Evolutionary conservation across 1,284 basidiomycete species (phyloP).

Genomic region (Prillingera fragicola): DNA sequence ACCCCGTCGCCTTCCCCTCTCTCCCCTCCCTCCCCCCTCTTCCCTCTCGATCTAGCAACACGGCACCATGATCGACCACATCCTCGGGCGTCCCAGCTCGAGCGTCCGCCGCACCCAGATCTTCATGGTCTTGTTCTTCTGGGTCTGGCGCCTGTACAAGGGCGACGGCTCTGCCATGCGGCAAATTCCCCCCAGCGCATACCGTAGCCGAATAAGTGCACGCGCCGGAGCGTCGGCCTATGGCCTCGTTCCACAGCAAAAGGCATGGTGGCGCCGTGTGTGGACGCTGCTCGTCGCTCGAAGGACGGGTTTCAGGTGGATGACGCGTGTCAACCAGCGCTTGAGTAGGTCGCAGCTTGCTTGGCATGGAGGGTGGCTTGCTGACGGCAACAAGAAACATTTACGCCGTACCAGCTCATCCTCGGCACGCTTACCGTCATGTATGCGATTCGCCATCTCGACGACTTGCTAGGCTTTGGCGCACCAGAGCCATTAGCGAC

Average conservation of each 20-base stretch:
- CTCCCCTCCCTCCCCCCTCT: background rate
- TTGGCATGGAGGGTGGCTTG: background rate
- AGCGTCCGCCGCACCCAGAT: constrained; percentile 72
- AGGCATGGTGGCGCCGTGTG: constrained; percentile 18
- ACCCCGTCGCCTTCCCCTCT: background rate
- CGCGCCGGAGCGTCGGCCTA: too few relatives aligned
- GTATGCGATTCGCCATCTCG: constrained; percentile 79
- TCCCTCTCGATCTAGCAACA: background rate
- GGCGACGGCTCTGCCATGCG: constrained; percentile 58
- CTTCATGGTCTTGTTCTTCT: constrained; percentile 82
- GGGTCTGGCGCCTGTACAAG: constrained; percentile 70
- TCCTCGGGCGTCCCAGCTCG: constrained; percentile 68
- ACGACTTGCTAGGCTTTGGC: constrained; percentile 76
- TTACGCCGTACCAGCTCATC: constrained; percentile 92
- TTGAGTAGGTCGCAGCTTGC: constrained; percentile 32
- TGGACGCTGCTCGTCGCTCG: constrained; percentile 34
- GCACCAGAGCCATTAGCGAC: constrained; percentile 55
- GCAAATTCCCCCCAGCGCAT: too few relatives aligned
- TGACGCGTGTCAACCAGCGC: constrained; percentile 37
- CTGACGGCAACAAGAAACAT: constrained; percentile 57
- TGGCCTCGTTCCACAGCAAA: too few relatives aligned
- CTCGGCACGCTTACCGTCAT: constrained; percentile 75
- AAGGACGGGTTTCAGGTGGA: constrained; percentile 30
- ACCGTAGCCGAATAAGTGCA: too few relatives aligned
- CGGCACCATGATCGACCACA: constrained; percentile 69